phyloP scores from a whole-genome alignment of 176 grass and related monocot genomes.

The Aegilops speltoides region DNA sequence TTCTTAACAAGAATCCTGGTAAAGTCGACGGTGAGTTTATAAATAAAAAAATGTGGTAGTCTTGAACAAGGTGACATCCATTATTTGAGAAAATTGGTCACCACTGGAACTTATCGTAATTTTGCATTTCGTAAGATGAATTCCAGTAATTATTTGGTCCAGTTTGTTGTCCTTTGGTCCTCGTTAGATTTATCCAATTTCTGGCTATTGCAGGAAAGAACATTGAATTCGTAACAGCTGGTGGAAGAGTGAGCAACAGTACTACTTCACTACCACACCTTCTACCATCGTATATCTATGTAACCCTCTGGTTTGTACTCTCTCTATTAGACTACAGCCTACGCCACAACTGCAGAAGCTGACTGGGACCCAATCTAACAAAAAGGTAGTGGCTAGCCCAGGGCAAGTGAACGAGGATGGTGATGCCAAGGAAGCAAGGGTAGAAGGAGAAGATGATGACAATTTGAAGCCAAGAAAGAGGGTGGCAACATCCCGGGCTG shows the following conservation, averaged over 20 bases:
- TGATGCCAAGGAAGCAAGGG: slow-evolving; percentile 22
- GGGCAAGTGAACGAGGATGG: slow-evolving; percentile 26
- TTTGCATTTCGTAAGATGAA: too few relatives aligned
- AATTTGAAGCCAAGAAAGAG: slow-evolving; percentile 40
- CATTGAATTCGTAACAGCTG: slow-evolving; percentile 89
- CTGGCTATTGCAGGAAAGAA: slow-evolving; percentile 61
- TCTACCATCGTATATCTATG: not conserved
- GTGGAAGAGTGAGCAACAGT: slow-evolving; percentile 69
- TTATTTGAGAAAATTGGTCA: not conserved
- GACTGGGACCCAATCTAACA: slow-evolving; percentile 37
- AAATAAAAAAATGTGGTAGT: not conserved
- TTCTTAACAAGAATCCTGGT: slow-evolving; percentile 79
- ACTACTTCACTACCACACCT: not conserved
- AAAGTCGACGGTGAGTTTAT: slow-evolving; percentile 60
- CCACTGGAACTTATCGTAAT: not conserved
- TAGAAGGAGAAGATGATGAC: not conserved
- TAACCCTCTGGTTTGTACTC: not conserved
- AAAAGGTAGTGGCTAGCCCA: slow-evolving; percentile 17
- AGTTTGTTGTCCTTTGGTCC: too few relatives aligned
- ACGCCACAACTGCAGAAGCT: slow-evolving; percentile 73
- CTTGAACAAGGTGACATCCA: not conserved
- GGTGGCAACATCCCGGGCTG: not conserved
- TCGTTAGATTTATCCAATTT: slow-evolving; percentile 26
- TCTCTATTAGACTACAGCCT: slow-evolving; percentile 66
- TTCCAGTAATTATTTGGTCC: too few relatives aligned